Conservation (phyloP, 768 basidiomycete species). For the Suillus brevipes region DNA sequence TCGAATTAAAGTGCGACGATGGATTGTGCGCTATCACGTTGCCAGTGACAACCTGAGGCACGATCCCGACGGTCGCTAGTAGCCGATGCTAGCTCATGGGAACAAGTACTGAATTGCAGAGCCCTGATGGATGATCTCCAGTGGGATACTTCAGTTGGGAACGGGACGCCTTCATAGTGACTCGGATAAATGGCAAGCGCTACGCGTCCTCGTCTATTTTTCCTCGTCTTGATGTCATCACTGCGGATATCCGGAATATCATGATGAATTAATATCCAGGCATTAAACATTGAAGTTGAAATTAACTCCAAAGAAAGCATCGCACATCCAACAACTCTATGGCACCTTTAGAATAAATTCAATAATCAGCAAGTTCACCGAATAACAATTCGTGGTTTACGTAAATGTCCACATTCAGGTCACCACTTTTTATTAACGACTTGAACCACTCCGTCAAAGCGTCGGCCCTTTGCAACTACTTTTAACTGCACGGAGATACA, state of each 20-base stretch:
- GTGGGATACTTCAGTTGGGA: background rate
- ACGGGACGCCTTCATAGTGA: constrained; percentile 6
- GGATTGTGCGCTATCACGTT: background rate
- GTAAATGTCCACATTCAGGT: background rate
- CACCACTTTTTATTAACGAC: background rate
- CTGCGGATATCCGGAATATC: background rate
- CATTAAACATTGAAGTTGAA: background rate
- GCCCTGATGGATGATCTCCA: background rate
- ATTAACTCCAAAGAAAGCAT: background rate
- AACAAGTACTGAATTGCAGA: background rate
- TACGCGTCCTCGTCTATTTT: constrained; percentile 8
- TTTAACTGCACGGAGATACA: constrained; percentile 1
- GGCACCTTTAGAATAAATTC: too few species aligned
- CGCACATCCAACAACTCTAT: background rate
- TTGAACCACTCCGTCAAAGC: background rate
- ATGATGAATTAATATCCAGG: background rate
- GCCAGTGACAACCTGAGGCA: background rate
- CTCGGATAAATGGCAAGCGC: background rate
- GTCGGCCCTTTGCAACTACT: background rate
- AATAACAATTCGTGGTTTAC: background rate
- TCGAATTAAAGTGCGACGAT: background rate
- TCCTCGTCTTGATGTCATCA: background rate
- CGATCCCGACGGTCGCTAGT: background rate
- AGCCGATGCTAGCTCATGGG: constrained; percentile 1
- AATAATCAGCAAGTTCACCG: background rate